Evolutionary conservation across 139 green algal genomes (phyloP), one percentile per base, ranked within the genome.

Genomic region (Micractinium conductrix): DNA sequence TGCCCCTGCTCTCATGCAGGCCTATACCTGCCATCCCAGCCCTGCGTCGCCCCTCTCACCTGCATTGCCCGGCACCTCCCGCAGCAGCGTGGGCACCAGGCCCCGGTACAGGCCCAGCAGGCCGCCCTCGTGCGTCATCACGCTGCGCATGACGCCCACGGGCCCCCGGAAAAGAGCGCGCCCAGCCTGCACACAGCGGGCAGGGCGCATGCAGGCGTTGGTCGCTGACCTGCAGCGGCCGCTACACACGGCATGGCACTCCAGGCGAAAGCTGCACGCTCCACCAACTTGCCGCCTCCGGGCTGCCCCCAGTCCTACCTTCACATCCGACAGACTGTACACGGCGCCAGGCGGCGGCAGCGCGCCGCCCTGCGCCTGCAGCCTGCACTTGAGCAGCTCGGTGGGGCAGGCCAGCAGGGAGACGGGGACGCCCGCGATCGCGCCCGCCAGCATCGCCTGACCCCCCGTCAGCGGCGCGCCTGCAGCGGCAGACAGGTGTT

Each of bases 341-440:
- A 81, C 60, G 22, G 28, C 45, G 21, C 74, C 74, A 14, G 62
- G 70, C 26, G 67, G 58, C 4, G 83, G 74, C 43, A 30, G 70
- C 30, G 10, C 45, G 68, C 68, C 88, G 28, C 73, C 84, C 68
- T 95, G 91, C 19, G 91, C 93, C 75, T 97, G 94, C 60, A 97
- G 84, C 40, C 94, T 76, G 89, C 94, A 97, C 85, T 97, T 97
- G 67, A 97, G 80, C 45, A 98, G 92, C 86, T 97, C 94, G 12
- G 93, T 97, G 17, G 94, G 94, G 62, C 87, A 94, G 21, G 94
- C 93, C 48, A 97, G 74, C 63, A 98, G 87, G 43, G 85, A 88
- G 24, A 94, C 94, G 1, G 92, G 93, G 43, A 92, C 60, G 24
- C 92, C 93, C 6, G 94, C 94, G 0, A 86, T 87, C 0, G 74